These are phyloP conservation scores for Aspergillus floridensis DNA, from an alignment of 2,329 filamentous ascomycete species.

Conservation along the genomic window DNA sequence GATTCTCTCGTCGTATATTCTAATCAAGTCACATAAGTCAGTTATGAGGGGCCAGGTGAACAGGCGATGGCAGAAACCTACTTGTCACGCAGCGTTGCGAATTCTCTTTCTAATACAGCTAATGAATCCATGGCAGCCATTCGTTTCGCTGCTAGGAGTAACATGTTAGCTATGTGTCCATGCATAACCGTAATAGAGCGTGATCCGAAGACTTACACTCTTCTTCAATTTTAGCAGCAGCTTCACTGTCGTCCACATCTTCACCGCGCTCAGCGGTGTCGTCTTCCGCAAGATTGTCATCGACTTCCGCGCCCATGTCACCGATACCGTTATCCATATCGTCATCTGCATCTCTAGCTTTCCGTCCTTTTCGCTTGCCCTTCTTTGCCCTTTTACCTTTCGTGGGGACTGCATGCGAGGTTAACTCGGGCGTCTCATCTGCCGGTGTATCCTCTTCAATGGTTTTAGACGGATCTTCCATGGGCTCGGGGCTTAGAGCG, in stretches of 20 bases:
- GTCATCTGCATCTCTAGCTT: slow-evolving; percentile 38
- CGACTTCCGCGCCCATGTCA: slow-evolving; percentile 43
- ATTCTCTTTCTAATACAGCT: slow-evolving; percentile 79
- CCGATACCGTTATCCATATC: slow-evolving; percentile 39
- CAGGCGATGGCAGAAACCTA: slow-evolving; percentile 29
- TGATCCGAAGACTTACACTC: slow-evolving; percentile 42
- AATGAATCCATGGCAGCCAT: slow-evolving; percentile 77
- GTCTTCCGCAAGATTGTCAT: slow-evolving; percentile 51
- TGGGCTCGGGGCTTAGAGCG: slow-evolving; percentile 34
- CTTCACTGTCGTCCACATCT: slow-evolving; percentile 45
- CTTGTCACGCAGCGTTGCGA: slow-evolving; percentile 73
- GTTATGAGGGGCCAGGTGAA: not conserved
- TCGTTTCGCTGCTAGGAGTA: slow-evolving; percentile 67
- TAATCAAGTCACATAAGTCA: slow-evolving; percentile 38
- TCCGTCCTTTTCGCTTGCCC: slow-evolving; percentile 47
- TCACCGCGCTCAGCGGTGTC: slow-evolving; percentile 49
- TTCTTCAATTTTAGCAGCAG: slow-evolving; percentile 51
- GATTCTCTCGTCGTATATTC: slow-evolving; percentile 84
- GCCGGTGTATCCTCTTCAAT: slow-evolving; percentile 31
- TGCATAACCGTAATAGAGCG: not conserved
- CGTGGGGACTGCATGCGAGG: slow-evolving; percentile 26
- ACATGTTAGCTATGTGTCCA: slow-evolving; percentile 4
- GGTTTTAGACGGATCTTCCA: slow-evolving; percentile 31
- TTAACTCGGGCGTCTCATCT: slow-evolving; percentile 34
- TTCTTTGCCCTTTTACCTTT: slow-evolving; percentile 46